Evolutionary conservation across 345 rosid species (phyloP), one percentile per base, ranked within the genome.

Genomic region (Salix suchowensis): DNA sequence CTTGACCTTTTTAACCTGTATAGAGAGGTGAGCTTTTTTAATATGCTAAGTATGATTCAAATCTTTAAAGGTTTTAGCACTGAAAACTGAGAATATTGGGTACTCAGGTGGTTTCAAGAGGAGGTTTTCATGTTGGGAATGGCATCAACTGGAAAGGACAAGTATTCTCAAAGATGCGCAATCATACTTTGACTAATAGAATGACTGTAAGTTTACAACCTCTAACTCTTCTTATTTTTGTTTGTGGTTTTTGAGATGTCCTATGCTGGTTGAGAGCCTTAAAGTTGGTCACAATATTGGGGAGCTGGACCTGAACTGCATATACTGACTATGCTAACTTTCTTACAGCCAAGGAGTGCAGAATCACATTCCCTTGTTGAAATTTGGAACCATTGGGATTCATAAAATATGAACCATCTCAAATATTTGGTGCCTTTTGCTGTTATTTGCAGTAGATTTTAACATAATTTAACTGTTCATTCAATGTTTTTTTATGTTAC

Each of bases 101-200:
- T 79, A 52, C 74, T 79, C 89, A 96, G 99, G 99, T 96, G 75
- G 98, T 96, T 73, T 94, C 99, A 54, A 89, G 99, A 68, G 99
- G 99, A 76, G 99, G 99, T 73, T 96, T 96, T 82, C 97, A 96
- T 61, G 98, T 96, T 42, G 98, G 99, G 32, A 96, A 96, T 75
- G 98, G 99, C 82, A 96, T 96, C 81, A 96, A 96, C 81, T 96
- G 99, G 99, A 96, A 96, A 85, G 99, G 99, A 80, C 99, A 96
- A 86, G 99, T 96, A 81, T 96, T 96, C 87, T 96, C 99, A 30
- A 96, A 94, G 92, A 96, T 96, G 99, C 94, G 97, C 37, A 96
- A 96, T 89, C 97, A 96, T 81, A 96, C 99, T 7, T 81, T 90
- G 79, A 93, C 98, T 71, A 96, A 96, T 83, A 87, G 97, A 88